Percentiles rank a stretch among this genome's conserved stretches.
These are phyloP conservation scores for Dictyostelium brefeldianum DNA, from an alignment of 78 protist species.

Conservation along the genomic window DNA sequence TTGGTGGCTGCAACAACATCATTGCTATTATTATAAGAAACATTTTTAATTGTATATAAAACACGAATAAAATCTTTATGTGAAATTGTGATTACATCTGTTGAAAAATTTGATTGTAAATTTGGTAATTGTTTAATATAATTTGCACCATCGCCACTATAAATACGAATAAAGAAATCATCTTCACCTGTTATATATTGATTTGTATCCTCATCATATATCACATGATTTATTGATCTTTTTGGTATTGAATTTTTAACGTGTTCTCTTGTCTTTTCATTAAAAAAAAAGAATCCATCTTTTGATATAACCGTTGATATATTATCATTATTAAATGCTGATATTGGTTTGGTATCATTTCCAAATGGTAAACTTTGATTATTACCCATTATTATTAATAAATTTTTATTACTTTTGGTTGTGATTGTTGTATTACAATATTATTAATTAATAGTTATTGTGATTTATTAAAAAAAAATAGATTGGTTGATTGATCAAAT, in stretches of 20 bases:
- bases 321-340: conserved; percentile 52
- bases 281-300: conserved; percentile 1
- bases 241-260: background rate
- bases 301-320: conserved; percentile 15
- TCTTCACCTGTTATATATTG: conserved; percentile 60
- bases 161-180: conserved; percentile 55
- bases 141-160: background rate
- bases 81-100: background rate
- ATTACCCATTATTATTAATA: conserved; percentile 7
- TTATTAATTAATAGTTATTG: too few species aligned
- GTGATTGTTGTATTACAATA: too few species aligned
- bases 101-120: background rate
- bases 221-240: conserved; percentile 1
- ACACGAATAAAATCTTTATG: conserved; percentile 16
- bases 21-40: background rate
- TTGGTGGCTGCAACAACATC: too few species aligned
- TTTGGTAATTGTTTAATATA: conserved; percentile 8
- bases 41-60: background rate
- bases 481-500: too few species aligned
- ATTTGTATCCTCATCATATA: conserved; percentile 10
- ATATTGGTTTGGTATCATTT: conserved; percentile 35
- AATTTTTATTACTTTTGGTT: too few species aligned
- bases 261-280: conserved; percentile 21
- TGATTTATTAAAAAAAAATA: too few species aligned
- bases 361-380: conserved; percentile 2